phyloP scores from a whole-genome alignment of 2,329 filamentous ascomycete species.

The Aspergillus pseudonomiae region DNA sequence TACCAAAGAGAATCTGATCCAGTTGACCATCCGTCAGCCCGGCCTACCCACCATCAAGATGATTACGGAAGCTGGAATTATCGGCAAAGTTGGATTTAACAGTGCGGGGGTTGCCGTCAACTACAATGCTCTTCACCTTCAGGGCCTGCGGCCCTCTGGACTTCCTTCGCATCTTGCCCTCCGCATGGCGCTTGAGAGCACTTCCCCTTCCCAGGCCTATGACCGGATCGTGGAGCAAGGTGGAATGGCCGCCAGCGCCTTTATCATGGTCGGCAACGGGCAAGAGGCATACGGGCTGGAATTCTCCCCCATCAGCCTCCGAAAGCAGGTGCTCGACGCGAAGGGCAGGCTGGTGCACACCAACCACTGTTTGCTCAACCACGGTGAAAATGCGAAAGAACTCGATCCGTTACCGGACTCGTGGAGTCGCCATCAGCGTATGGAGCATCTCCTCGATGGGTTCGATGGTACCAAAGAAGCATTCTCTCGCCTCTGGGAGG shows the following conservation, averaged over 20 bases:
- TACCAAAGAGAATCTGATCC: neutral
- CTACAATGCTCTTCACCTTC: conserved; percentile 59
- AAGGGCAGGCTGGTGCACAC: neutral
- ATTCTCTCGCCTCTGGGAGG: neutral
- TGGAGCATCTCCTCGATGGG: neutral
- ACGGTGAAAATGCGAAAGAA: neutral
- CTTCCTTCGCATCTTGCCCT: conserved; percentile 60
- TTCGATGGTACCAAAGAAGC: neutral
- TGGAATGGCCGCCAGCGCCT: conserved; percentile 57
- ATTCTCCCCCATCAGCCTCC: conserved; percentile 26
- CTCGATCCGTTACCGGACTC: neutral
- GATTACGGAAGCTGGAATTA: conserved; percentile 60
- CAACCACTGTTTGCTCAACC: neutral
- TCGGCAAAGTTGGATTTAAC: conserved; percentile 64
- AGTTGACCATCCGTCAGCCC: neutral
- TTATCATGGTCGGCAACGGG: conserved; percentile 58
- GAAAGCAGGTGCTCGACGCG: neutral
- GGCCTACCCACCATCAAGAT: conserved; percentile 54
- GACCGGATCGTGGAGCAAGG: conserved; percentile 38
- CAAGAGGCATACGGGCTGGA: conserved; percentile 53
- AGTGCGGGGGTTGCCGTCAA: conserved; percentile 56
- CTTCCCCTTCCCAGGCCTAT: conserved; percentile 49
- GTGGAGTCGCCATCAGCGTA: neutral
- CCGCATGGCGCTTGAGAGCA: conserved; percentile 55
- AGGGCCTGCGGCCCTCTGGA: conserved; percentile 50